These are phyloP conservation scores for Miscanthus sacchariflorus DNA, from an alignment of 202 grass and related monocot species.

Conservation along the genomic window DNA sequence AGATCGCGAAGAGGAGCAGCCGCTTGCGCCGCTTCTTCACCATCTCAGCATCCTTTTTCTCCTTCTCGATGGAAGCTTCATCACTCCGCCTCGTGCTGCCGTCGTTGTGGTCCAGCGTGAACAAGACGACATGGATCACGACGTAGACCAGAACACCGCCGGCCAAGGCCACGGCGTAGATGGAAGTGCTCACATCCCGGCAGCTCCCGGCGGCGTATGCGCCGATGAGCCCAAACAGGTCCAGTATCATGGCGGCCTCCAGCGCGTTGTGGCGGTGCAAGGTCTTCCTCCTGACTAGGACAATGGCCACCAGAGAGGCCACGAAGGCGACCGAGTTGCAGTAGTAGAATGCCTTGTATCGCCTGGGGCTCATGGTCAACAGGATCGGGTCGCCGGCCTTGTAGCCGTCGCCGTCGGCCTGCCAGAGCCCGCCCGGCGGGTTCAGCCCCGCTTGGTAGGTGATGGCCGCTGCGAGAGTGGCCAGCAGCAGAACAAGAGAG, in stretches of 20 bases:
- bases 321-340: not conserved
- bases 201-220: not conserved
- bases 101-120: not conserved
- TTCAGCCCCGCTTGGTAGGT: constrained; percentile 3
- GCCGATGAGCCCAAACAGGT: not conserved
- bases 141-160: not conserved
- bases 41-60: not conserved
- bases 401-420: not conserved
- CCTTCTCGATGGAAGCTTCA: not conserved
- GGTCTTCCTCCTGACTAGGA: not conserved
- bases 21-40: constrained; percentile 1
- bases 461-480: not conserved
- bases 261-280: not conserved
- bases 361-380: not conserved
- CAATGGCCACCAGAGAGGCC: not conserved
- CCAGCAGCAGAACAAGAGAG: not conserved
- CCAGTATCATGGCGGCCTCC: not conserved
- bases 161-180: not conserved
- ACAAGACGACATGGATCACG: not conserved
- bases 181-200: constrained; percentile 2
- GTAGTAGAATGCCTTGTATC: not conserved
- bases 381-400: constrained; percentile 1
- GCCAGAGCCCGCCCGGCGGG: not conserved
- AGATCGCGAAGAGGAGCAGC: not conserved
- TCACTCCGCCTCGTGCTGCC: not conserved